Evolutionary conservation across 164 flowering plant genomes (phyloP).

Genomic region (Vitis cinerea): DNA sequence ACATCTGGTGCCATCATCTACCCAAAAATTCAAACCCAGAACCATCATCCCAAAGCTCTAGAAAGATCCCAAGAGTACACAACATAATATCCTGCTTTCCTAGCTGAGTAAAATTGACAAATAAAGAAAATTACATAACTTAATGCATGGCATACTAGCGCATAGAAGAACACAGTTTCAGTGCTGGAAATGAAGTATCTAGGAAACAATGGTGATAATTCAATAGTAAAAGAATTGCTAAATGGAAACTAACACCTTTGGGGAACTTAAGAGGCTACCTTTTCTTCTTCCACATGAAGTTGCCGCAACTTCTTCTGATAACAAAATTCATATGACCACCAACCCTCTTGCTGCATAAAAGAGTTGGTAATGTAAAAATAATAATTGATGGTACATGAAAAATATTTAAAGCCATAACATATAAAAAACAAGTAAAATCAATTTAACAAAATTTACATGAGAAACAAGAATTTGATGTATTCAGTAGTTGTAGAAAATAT

Average conservation of each 20-base stretch:
- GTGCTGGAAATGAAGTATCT: not conserved
- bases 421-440: not conserved
- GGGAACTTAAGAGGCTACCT: constrained; percentile 46
- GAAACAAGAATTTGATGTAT: not conserved
- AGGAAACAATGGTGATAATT: not conserved
- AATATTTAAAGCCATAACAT: not conserved
- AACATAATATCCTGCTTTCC: not conserved
- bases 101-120: not conserved
- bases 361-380: constrained; percentile 3
- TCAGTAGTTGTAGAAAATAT: not conserved
- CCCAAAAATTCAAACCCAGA: not conserved
- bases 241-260: not conserved
- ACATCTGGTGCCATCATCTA: too few species aligned
- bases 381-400: not conserved
- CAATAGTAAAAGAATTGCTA: not conserved
- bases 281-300: constrained; percentile 80
- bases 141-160: not conserved
- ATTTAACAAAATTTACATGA: too few species aligned
- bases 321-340: constrained; percentile 99
- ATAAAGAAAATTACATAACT: not conserved
- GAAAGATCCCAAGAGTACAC: not conserved
- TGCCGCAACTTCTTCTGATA: constrained; percentile 70
- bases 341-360: constrained; percentile 91
- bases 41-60: not conserved
- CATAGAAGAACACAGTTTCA: not conserved